Conservation (phyloP, 2,329 filamentous ascomycete genomes). For the Fusarium mexicanum region DNA sequence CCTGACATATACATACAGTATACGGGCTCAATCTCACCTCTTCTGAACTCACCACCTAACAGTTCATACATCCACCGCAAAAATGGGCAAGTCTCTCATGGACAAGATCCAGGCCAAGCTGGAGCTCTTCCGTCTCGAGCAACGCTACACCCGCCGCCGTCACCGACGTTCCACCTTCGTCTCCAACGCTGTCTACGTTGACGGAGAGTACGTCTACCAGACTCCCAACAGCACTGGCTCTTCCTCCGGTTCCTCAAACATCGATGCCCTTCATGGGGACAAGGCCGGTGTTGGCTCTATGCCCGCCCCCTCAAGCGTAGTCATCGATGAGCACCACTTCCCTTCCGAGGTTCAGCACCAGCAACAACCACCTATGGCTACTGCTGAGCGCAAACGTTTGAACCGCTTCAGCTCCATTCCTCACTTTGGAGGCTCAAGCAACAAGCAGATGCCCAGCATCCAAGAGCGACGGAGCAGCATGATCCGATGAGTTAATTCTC, state of each 20-base stretch:
- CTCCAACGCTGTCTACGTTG: constrained; percentile 89
- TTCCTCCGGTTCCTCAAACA: constrained; percentile 57
- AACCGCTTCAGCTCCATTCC: constrained; percentile 67
- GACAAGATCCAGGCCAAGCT: constrained; percentile 74
- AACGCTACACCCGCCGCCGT: constrained; percentile 91
- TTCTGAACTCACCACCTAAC: background rate
- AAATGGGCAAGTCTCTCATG: constrained; percentile 63
- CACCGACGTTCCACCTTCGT: constrained; percentile 87
- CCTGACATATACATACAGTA: background rate
- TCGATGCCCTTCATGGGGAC: constrained; percentile 52
- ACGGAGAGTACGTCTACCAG: constrained; percentile 93
- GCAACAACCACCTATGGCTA: constrained; percentile 23
- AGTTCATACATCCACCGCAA: constrained; percentile 30
- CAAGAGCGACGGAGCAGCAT: constrained; percentile 56
- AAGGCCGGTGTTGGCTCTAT: constrained; percentile 39
- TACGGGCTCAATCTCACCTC: background rate
- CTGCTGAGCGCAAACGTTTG: constrained; percentile 57
- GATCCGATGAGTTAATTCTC: constrained; percentile 45
- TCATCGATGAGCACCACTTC: constrained; percentile 39
- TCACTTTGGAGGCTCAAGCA: constrained; percentile 56
- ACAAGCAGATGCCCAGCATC: constrained; percentile 48
- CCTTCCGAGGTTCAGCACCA: constrained; percentile 28
- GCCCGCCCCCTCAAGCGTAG: constrained; percentile 38
- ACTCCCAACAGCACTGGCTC: constrained; percentile 68
- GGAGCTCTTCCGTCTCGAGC: constrained; percentile 93